These are phyloP conservation scores for Berkeleyomyces basicola DNA, from an alignment of 2,329 filamentous ascomycete genomes.

Conservation along the genomic window DNA sequence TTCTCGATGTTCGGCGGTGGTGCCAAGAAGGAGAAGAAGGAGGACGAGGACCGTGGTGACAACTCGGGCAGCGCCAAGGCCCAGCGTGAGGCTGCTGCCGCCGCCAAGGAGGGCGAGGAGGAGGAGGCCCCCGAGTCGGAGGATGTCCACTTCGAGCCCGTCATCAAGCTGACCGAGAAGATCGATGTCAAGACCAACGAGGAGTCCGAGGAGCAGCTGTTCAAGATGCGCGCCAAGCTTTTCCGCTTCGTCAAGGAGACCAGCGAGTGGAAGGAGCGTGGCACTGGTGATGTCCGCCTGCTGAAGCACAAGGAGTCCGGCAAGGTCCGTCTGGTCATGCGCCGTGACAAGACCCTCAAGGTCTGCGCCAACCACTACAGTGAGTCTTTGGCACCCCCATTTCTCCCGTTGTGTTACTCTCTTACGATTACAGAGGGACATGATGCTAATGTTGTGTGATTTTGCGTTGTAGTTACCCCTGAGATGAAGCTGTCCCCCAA, in stretches of 20 bases:
- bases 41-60: slow-evolving; percentile 66
- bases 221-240: slow-evolving; percentile 99
- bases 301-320: slow-evolving; percentile 98
- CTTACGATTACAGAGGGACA: not conserved
- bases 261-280: slow-evolving; percentile 98
- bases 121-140: slow-evolving; percentile 73
- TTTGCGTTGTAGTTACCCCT: slow-evolving; percentile 52
- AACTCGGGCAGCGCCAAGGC: slow-evolving; percentile 80
- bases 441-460: not conserved
- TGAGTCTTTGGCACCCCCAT: slow-evolving; percentile 31
- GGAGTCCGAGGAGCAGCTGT: slow-evolving; percentile 89
- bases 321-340: slow-evolving; percentile 96
- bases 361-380: slow-evolving; percentile 99
- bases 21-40: slow-evolving; percentile 92
- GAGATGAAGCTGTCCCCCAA: slow-evolving; percentile 99
- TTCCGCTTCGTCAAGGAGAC: slow-evolving; percentile 92
- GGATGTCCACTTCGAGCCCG: slow-evolving; percentile 93
- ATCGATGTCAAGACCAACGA: slow-evolving; percentile 97
- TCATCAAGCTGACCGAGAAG: slow-evolving; percentile 90
- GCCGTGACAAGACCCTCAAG: slow-evolving; percentile 98
- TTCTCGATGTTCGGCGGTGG: slow-evolving; percentile 99
- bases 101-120: slow-evolving; percentile 37
- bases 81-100: slow-evolving; percentile 45
- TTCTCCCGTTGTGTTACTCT: not conserved
- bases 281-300: slow-evolving; percentile 87